These are phyloP conservation scores for Beauveria bassiana DNA, from an alignment of 2,329 filamentous ascomycete species.

Conservation along the genomic window DNA sequence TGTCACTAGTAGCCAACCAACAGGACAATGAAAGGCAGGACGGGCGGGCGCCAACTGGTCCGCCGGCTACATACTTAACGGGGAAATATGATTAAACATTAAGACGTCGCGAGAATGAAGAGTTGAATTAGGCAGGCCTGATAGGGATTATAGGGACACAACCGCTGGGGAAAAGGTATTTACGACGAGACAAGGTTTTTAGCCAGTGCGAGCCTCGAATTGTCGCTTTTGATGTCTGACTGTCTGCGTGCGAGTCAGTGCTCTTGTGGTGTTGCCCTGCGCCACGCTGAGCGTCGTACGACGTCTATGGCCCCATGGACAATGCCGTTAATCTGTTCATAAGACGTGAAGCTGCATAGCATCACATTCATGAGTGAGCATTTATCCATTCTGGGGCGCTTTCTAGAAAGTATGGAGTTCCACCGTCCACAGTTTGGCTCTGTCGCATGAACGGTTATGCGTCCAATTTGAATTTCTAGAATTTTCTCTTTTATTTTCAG, in stretches of 20 bases:
- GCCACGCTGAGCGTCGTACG: neutral
- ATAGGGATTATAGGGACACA: neutral
- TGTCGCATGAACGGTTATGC: neutral
- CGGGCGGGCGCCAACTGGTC: neutral
- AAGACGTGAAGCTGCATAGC: neutral
- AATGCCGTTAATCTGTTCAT: no score
- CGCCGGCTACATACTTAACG: neutral
- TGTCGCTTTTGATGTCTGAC: neutral
- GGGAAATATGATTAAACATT: neutral
- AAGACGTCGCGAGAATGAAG: neutral
- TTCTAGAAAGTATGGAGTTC: neutral
- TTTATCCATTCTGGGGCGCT: neutral
- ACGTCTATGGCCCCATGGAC: neutral
- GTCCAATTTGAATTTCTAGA: neutral
- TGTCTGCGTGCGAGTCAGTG: neutral
- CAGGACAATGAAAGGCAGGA: neutral
- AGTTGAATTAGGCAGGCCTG: no score
- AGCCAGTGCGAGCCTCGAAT: neutral
- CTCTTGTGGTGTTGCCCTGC: neutral
- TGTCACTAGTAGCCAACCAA: neutral
- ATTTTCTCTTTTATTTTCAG: neutral
- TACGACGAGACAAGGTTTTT: neutral
- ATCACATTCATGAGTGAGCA: neutral
- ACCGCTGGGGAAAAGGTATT: neutral
- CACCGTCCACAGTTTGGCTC: neutral